Conservation (phyloP, 768 basidiomycete species). For the Clavulina sp. region DNA sequence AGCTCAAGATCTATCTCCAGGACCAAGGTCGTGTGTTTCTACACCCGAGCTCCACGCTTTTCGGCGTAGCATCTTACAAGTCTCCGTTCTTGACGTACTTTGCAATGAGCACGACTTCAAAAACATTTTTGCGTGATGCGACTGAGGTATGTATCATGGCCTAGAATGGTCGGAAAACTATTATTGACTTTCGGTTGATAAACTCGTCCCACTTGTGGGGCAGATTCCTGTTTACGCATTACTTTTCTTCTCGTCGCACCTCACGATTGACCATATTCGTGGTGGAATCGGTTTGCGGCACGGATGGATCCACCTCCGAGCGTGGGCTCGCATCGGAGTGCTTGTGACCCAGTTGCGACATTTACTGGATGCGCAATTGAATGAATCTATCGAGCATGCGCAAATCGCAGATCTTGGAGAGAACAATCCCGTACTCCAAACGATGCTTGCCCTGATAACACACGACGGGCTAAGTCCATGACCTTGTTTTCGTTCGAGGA, state of each 20-base stretch:
- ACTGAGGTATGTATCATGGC: slow-evolving; percentile 41
- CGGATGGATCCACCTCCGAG: slow-evolving; percentile 42
- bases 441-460: slow-evolving; percentile 25
- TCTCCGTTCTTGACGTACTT: slow-evolving; percentile 73
- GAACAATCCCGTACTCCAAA: slow-evolving; percentile 32
- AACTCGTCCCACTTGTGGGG: neutral
- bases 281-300: slow-evolving; percentile 56
- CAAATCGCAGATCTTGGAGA: slow-evolving; percentile 27
- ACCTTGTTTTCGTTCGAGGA: too few species aligned
- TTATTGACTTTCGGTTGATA: neutral
- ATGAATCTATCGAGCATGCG: slow-evolving; percentile 48
- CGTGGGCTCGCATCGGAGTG: slow-evolving; percentile 82
- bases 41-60: slow-evolving; percentile 70
- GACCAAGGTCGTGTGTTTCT: slow-evolving; percentile 49
- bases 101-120: slow-evolving; percentile 61
- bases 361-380: slow-evolving; percentile 50
- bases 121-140: slow-evolving; percentile 72
- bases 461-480: slow-evolving; percentile 21
- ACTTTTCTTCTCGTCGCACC: slow-evolving; percentile 65
- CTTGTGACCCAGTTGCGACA: slow-evolving; percentile 70
- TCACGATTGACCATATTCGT: slow-evolving; percentile 60
- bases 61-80: slow-evolving; percentile 53
- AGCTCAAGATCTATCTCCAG: slow-evolving; percentile 69
- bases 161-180: neutral
- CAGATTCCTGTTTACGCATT: slow-evolving; percentile 80